Base-by-base conservation (phyloP, 768 basidiomycete species). In the Psilocybe cyanescens region DNA sequence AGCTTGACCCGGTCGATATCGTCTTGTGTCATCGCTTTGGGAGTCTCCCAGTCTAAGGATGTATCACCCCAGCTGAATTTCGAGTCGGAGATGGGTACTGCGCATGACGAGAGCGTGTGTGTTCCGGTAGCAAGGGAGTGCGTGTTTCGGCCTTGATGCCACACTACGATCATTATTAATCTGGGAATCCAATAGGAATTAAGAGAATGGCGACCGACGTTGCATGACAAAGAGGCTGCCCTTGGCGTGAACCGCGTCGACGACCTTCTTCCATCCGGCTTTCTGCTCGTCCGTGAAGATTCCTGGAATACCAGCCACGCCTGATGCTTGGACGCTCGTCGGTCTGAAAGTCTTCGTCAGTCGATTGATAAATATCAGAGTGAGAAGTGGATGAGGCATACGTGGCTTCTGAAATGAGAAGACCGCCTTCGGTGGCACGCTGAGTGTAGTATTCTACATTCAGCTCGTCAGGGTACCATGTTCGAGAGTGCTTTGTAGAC, bases 131-230 rank as follows among this genome's bases (percentile, higher is more conserved):
- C 46, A 9, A 39, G 47, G 16, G 66, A 67, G 50, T 67, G 66
- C 1, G 66, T 62, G 16, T 63, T 62, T n/a, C 66, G 60, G 8
- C 66, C 66, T 52, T 63, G 62, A 24, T 67, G 66, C 66, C 66
- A 67, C 11, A 67, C 66, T 67, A 37, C 37, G 12, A 17, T 1
- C 19, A 56, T 17, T 24, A n/a, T 19, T 37, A 46, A 3, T 17
- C 5, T 17, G n/a, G 11, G 30, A 37, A 14, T 12, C 30, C 6
- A 45, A 44, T 8, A 14, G 37, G 39, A 31, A 37, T 19, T 52
- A 12, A 58, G 7, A 48, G 41, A 19, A 46, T 12, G 33, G 49
- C 60, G 0, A 2, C 24, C 3, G 54, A 67, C 66, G 30, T 52
- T 67, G 66, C 60, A 67, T 67, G 29, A 64, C 50, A 29, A 67